phyloP scores from a whole-genome alignment of 129 eudicot genomes.

The Saposhnikovia divaricata region DNA sequence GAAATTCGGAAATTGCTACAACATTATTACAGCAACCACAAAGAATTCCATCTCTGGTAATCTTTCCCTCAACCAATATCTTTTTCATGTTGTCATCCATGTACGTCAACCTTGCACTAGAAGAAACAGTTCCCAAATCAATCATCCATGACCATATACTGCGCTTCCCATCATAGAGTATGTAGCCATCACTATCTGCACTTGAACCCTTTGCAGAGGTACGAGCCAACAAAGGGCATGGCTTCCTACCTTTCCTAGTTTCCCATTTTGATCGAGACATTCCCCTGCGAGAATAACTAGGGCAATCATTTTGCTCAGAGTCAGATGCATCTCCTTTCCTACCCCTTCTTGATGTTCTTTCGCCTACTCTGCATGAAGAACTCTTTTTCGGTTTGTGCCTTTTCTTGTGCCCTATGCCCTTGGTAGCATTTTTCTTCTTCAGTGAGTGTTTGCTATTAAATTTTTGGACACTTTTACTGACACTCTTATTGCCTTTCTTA shows the following conservation, averaged over 20 bases:
- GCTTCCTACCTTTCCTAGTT: slow-evolving; percentile 32
- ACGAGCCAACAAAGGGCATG: slow-evolving; percentile 55
- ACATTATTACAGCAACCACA: slow-evolving; percentile 57
- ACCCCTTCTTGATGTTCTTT: not conserved
- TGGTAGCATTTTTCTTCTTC: slow-evolving; percentile 22
- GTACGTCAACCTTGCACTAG: slow-evolving; percentile 51
- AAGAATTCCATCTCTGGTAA: slow-evolving; percentile 60
- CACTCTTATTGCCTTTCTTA: slow-evolving; percentile 15
- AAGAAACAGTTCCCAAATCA: slow-evolving; percentile 50
- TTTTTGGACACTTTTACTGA: slow-evolving; percentile 7
- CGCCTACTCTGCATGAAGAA: not conserved
- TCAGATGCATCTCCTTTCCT: slow-evolving; percentile 15
- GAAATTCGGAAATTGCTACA: slow-evolving; percentile 40
- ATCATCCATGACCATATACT: slow-evolving; percentile 82
- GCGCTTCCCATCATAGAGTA: slow-evolving; percentile 40
- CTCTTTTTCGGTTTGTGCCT: slow-evolving; percentile 11
- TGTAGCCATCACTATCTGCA: slow-evolving; percentile 30
- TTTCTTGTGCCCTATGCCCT: slow-evolving; percentile 22
- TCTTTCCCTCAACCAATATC: slow-evolving; percentile 41
- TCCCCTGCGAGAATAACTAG: slow-evolving; percentile 12
- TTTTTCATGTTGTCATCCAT: slow-evolving; percentile 31
- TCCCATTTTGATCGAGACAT: slow-evolving; percentile 26
- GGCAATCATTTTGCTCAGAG: slow-evolving; percentile 1
- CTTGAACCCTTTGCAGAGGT: slow-evolving; percentile 35
- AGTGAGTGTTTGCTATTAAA: not conserved